Conservation (phyloP, 352 stramenopile genomes). For the Phytophthora constricta region DNA sequence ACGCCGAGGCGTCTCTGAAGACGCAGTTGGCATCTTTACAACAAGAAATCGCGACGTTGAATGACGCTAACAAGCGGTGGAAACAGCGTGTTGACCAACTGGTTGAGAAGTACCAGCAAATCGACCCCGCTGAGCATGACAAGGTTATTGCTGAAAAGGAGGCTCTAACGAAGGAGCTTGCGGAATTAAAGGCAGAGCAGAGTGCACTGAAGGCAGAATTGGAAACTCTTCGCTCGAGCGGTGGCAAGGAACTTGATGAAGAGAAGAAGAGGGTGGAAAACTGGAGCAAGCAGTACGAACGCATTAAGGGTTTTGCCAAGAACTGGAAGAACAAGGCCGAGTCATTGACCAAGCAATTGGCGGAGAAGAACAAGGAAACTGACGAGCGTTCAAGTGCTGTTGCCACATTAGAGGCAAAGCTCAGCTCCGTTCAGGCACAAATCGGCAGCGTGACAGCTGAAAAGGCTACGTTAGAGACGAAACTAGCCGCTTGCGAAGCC, state of each 20-base stretch:
- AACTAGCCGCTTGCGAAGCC: conserved; percentile 47
- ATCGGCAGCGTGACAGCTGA: conserved; percentile 41
- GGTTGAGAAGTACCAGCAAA: conserved; percentile 85
- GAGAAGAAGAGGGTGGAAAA: conserved; percentile 76
- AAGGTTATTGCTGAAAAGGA: conserved; percentile 72
- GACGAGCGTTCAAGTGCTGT: conserved; percentile 55
- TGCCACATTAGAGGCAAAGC: conserved; percentile 48
- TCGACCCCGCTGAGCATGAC: conserved; percentile 77
- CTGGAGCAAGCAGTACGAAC: conserved; percentile 77
- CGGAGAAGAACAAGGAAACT: conserved; percentile 71
- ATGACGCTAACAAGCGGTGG: conserved; percentile 75
- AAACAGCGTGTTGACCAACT: conserved; percentile 83
- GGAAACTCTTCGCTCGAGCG: conserved; percentile 49
- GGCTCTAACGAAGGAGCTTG: conserved; percentile 53
- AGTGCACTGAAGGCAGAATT: conserved; percentile 51
- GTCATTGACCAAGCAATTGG: conserved; percentile 62
- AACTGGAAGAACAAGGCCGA: conserved; percentile 85
- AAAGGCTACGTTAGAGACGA: conserved; percentile 53
- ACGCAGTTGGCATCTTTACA: conserved; percentile 63
- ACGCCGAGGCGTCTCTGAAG: conserved; percentile 50
- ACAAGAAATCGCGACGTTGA: conserved; percentile 65
- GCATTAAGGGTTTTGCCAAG: conserved; percentile 85
- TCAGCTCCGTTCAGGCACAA: conserved; percentile 40
- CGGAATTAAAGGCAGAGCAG: conserved; percentile 51
- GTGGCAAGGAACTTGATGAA: conserved; percentile 61